Evolutionary conservation across 176 grass and related monocot species (phyloP), one percentile per base, ranked within the genome.

Genomic region (Juncus inflexus): DNA sequence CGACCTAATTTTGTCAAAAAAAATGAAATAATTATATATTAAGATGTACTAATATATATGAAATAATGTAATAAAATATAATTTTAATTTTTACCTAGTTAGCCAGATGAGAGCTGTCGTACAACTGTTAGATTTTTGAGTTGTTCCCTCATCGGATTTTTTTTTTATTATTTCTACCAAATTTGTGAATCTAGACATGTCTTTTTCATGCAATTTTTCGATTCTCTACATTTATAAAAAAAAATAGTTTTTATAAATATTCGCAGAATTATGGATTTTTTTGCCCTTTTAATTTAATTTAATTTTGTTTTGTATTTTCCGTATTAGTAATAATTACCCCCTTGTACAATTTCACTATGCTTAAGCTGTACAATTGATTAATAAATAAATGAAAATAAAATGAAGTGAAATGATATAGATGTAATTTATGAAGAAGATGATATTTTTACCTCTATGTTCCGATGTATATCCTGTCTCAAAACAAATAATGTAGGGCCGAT

Each of bases 401-500:
- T 28, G 19, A 28, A 28, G 1, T 28, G 19, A 28, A 13, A 15
- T 4, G 4, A 57, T 13, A 15, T 57, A 57, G n/a, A 57, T 13
- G 19, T 13, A 47, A 52, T 49, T 63, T 39, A 41, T n/a, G 52
- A 61, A 64, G 43, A 74, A 28, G 15, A 45, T 45, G 51, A 11
- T 9, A 60, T 12, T 79, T 87, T 79, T 87, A 96, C 91, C 87
- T 88, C 63, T 39, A 85, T 62, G 68, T 96, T 96, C 78, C 82
- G 73, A 7, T 86, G 59, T 57, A 96, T 76, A 39, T 86, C 91
- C 49, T 90, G 79, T 66, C 87, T 87, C 19, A 90, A 76, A 52
- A 96, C 91, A 60, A 88, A 77, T 39, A 96, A 57, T 8, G 74
- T 83, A 16, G 91, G 91, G 13, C 91, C 91, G 72, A 90, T 88